Evolutionary conservation across 257 asterid genomes (phyloP).

Genomic region (Ophiorrhiza pumila): DNA sequence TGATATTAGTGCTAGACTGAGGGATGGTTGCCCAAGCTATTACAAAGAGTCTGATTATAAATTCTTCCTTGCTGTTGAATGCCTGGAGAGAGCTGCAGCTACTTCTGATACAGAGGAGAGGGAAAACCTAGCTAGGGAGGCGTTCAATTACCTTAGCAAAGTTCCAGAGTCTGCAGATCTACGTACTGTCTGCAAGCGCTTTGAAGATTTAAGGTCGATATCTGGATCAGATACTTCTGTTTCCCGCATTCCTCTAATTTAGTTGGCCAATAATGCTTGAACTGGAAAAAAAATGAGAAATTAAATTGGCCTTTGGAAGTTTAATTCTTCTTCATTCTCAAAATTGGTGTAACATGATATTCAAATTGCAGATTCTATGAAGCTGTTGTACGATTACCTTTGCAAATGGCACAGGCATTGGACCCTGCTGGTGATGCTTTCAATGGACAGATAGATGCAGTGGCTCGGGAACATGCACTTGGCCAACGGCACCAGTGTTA

Average conservation of each 20-base stretch:
- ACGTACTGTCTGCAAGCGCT: constrained; percentile 84
- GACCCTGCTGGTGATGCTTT: constrained; percentile 92
- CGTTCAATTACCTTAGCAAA: constrained; percentile 75
- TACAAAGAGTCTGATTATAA: constrained; percentile 89
- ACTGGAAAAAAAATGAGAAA: not conserved
- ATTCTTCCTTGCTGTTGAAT: constrained; percentile 92
- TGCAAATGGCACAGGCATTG: constrained; percentile 88
- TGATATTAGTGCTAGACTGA: constrained; percentile 77
- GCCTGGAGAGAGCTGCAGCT: constrained; percentile 88
- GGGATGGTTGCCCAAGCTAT: constrained; percentile 95
- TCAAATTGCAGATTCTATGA: constrained; percentile 78
- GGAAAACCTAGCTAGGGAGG: constrained; percentile 83
- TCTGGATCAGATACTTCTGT: constrained; percentile 1
- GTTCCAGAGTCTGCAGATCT: constrained; percentile 91
- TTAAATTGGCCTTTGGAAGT: not conserved
- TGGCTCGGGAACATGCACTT: constrained; percentile 71
- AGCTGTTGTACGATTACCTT: constrained; percentile 87
- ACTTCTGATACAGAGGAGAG: constrained; percentile 65
- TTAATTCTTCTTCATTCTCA: not conserved
- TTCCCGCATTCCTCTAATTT: no score
- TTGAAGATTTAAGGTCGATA: constrained; percentile 89
- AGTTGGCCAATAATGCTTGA: not conserved
- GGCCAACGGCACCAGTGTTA: constrained; percentile 85
- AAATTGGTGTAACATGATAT: constrained; percentile 19
- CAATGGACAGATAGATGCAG: constrained; percentile 77